Base-by-base conservation (phyloP, 345 rosid species). In the Turritis glabra region DNA sequence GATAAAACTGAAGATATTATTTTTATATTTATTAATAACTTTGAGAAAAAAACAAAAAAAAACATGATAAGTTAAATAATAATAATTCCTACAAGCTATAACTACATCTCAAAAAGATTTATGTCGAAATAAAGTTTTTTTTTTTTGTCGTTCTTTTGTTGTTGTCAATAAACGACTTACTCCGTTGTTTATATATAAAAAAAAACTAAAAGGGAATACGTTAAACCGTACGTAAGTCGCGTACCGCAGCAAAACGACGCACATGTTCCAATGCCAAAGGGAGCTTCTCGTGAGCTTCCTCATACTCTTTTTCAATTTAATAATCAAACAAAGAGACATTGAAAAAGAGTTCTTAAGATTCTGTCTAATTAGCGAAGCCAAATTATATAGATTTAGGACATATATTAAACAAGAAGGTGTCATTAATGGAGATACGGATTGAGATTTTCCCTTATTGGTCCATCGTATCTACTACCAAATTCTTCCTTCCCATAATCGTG, bases 391-490 rank as follows among this genome's bases (percentile, higher is more conserved):
- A 61, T 62, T 68, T 68, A 76, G 25, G 51, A 52, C n/a, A 51
- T 15, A 23, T 27, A 25, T 52, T 40, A 38, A 68, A 74, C 29
- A 57, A 76, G 35, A 37, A 2, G 1, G 1, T 41, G 58, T 18
- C 27, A 51, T 63, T 30, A 84, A 46, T 66, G 78, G 12, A 75
- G 84, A 78, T 76, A 80, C 40, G 79, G 9, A 44, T 27, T 51
- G 63, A 73, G 74, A 69, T 76, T 71, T 82, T 81, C 77, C 54
- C 77, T 70, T 70, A 67, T 71, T 60, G 77, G 85, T 86, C 80
- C 89, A 78, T 71, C 82, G 87, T 84, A 82, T 86, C 89, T 68
- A 80, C 79, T 76, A 63, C 72, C 86, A 21, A 80, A 73, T 83
- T 17, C 50, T 10, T 26, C 41, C 29, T 70, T 50, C n/a, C 8